These are phyloP conservation scores for Pichia sp. DNA, from an alignment of 1,139 yeast species.

Conservation along the genomic window DNA sequence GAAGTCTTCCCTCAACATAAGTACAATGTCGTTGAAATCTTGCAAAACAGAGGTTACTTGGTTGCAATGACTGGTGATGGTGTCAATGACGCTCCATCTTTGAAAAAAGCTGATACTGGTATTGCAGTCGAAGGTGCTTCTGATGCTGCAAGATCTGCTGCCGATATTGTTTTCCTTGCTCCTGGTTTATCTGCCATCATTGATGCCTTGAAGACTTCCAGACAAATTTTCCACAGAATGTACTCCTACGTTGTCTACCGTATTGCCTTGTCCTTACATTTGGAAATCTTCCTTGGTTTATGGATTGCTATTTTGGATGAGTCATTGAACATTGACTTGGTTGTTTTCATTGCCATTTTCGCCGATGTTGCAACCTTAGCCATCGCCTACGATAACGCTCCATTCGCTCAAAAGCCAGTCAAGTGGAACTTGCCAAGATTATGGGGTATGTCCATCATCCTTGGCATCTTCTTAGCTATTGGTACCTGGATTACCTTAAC, in stretches of 20 bases:
- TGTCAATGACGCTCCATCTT: slow-evolving; percentile 95
- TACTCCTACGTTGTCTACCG: slow-evolving; percentile 95
- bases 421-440: slow-evolving; percentile 98
- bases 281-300: slow-evolving; percentile 87
- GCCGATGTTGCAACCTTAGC: slow-evolving; percentile 96
- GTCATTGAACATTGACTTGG: slow-evolving; percentile 77
- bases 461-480: slow-evolving; percentile 77
- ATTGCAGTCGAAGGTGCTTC: slow-evolving; percentile 97
- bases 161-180: slow-evolving; percentile 93
- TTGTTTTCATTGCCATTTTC: slow-evolving; percentile 91
- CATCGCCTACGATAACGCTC: slow-evolving; percentile 96
- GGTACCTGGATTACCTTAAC: slow-evolving; percentile 93
- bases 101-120: slow-evolving; percentile 96
- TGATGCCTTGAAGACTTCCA: slow-evolving; percentile 89
- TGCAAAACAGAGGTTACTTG: slow-evolving; percentile 88
- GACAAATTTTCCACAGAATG: slow-evolving; percentile 99
- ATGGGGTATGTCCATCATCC: slow-evolving; percentile 90
- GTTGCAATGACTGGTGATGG: slow-evolving; percentile 99
- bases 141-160: slow-evolving; percentile 95
- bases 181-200: slow-evolving; percentile 94
- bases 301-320: slow-evolving; percentile 90
- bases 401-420: slow-evolving; percentile 93
- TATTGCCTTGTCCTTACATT: slow-evolving; percentile 88
- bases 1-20: slow-evolving; percentile 97
- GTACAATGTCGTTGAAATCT: slow-evolving; percentile 85